These are phyloP conservation scores for Carpinus viminea DNA, from an alignment of 306 rosid genomes.

Conservation along the genomic window DNA sequence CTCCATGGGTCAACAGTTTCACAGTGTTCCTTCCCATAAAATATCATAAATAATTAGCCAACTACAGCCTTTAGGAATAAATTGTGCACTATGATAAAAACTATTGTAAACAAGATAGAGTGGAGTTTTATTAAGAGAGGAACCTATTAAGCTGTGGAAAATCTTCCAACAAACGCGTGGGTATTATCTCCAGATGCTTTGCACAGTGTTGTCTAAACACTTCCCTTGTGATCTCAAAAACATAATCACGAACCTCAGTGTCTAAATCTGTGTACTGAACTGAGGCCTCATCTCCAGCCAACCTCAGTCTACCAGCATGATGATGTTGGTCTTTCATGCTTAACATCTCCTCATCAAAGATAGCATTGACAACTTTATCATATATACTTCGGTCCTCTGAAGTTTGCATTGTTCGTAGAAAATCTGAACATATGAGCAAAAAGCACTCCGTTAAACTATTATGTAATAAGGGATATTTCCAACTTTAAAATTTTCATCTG, in stretches of 20 bases:
- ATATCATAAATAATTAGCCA: slow-evolving; percentile 33
- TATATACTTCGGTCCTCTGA: slow-evolving; percentile 82
- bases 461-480: too few species aligned
- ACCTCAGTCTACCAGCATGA: slow-evolving; percentile 49
- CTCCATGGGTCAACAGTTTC: slow-evolving; percentile 90
- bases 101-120: slow-evolving; percentile 18
- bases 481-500: too few species aligned
- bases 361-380: slow-evolving; percentile 83
- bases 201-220: slow-evolving; percentile 87
- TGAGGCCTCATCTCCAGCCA: slow-evolving; percentile 53
- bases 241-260: slow-evolving; percentile 84
- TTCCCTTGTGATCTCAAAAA: slow-evolving; percentile 66
- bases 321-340: slow-evolving; percentile 53
- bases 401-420: slow-evolving; percentile 77
- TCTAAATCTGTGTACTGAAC: slow-evolving; percentile 64
- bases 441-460: slow-evolving; percentile 22
- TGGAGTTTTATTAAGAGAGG: slow-evolving; percentile 23
- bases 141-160: slow-evolving; percentile 76
- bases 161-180: slow-evolving; percentile 73
- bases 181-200: slow-evolving; percentile 69
- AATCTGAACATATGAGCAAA: slow-evolving; percentile 53
- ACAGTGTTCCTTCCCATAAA: slow-evolving; percentile 72
- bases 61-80: slow-evolving; percentile 12
- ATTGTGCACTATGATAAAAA: slow-evolving; percentile 18
- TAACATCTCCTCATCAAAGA: slow-evolving; percentile 75